Conservation (phyloP, 2,329 filamentous ascomycete species). For the Neonectria magnoliae region DNA sequence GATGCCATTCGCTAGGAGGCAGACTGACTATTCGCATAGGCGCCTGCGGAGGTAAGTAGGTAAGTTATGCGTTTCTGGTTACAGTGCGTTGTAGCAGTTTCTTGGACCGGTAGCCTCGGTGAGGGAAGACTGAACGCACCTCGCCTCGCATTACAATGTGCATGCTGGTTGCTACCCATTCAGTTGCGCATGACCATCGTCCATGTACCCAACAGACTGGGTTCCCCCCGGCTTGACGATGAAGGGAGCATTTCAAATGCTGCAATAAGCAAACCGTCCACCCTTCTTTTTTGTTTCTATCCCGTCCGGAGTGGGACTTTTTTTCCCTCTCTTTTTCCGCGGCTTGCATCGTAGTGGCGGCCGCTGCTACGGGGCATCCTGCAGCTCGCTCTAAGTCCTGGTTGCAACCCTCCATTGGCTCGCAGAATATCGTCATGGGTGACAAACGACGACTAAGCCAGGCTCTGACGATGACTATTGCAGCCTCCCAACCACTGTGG, state of each 20-base stretch:
- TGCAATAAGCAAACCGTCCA: not conserved
- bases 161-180: not conserved
- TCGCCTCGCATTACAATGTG: not conserved
- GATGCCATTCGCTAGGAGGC: too few relatives aligned
- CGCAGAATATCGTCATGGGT: slow-evolving; percentile 7
- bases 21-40: too few relatives aligned
- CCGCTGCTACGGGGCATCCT: slow-evolving; percentile 13
- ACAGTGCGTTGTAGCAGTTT: not conserved
- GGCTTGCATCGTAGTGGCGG: slow-evolving; percentile 6
- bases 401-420: slow-evolving; percentile 12
- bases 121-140: not conserved
- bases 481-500: not conserved
- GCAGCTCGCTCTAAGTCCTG: not conserved
- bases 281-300: not conserved
- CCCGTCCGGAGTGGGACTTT: not conserved
- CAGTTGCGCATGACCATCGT: not conserved
- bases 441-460: slow-evolving; percentile 26
- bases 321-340: too few relatives aligned
- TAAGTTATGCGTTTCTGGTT: not conserved
- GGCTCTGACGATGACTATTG: not conserved
- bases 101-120: not conserved
- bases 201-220: not conserved
- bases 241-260: not conserved
- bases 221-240: not conserved
- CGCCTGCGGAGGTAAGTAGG: too few relatives aligned